Percentiles rank a stretch among this genome's conserved stretches.
These are phyloP conservation scores for Lactifluus piperatus DNA, from an alignment of 768 basidiomycete species.

Conservation along the genomic window DNA sequence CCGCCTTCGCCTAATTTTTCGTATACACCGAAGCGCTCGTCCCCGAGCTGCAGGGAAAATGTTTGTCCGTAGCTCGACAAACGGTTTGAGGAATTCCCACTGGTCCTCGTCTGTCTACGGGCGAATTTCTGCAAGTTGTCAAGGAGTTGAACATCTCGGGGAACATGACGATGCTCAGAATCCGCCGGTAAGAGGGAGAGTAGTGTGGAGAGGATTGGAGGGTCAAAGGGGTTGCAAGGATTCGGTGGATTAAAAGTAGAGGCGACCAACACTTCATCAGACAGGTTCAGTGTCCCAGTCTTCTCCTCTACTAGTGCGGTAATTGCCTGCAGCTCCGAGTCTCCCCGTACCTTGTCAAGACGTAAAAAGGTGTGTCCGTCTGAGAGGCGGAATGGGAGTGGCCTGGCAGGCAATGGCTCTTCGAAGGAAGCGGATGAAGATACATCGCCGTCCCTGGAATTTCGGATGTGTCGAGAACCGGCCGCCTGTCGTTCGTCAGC, in stretches of 20 bases:
- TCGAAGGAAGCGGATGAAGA: slow-evolving; percentile 3
- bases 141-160: slow-evolving; percentile 49
- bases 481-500: slow-evolving; percentile 14
- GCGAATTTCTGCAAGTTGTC: slow-evolving; percentile 68
- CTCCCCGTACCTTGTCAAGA: slow-evolving; percentile 16
- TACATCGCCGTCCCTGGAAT: slow-evolving; percentile 21
- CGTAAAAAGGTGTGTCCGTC: slow-evolving; percentile 9
- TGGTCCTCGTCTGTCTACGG: slow-evolving; percentile 32
- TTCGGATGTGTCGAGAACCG: neutral
- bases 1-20: slow-evolving; percentile 96
- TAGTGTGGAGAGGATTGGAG: slow-evolving; percentile 50
- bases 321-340: slow-evolving; percentile 8
- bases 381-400: slow-evolving; percentile 9
- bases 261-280: slow-evolving; percentile 51
- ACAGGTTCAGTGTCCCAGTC: slow-evolving; percentile 55
- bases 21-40: slow-evolving; percentile 55
- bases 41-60: slow-evolving; percentile 54
- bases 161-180: slow-evolving; percentile 51
- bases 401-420: neutral
- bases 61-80: slow-evolving; percentile 29
- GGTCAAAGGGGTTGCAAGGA: slow-evolving; percentile 83
- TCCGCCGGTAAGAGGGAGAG: slow-evolving; percentile 58
- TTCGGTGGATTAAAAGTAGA: slow-evolving; percentile 69
- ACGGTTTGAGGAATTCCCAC: slow-evolving; percentile 27
- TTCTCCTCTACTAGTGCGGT: slow-evolving; percentile 41